Evolutionary conservation across 768 basidiomycete genomes (phyloP), one percentile per base, ranked within the genome.

Genomic region (Kwoniella europaea): DNA sequence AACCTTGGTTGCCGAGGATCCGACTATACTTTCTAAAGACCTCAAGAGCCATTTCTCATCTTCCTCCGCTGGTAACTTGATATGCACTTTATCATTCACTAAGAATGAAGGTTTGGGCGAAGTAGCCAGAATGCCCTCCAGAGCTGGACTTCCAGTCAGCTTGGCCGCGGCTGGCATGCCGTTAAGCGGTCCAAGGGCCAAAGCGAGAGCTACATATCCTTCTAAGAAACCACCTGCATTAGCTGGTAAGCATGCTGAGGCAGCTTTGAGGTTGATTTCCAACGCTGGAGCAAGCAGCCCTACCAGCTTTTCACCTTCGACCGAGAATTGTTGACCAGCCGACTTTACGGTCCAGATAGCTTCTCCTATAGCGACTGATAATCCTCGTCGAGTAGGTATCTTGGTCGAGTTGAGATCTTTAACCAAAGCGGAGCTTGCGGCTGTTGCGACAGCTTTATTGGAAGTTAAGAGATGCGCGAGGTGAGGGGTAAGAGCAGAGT

Each of bases 21-120:
- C 24, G 42, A 82, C 62, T 13, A 84, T 83, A 3, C 86, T 87
- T 65, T 90, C 86, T 10, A 86, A 79, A 0, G 91, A 90, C 42
- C 90, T 87, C 15, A 93, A 84, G 1, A 97, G 83, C 95, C 94
- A 97, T 13, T 74, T 76, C 66, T 92, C 89, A 63, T 86, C 85
- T 16, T 93, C 93, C 2, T 87, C 86, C 0, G 86, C 75, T 7
- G 85, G 84, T 16, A 91, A 73, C 79, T 92, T 93, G 69, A 90
- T 88, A 76, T 93, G 94, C 0, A 92, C 89, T 80, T 92, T 94
- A 64, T 96, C 94, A 88, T 89, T 93, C 15, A 95, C 76, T 52
- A 98, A 82, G 84, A 97, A 97, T 1, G 91, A 90, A 0, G 93
- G 91, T 79, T 93, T 97, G 24, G 87, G 84, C 15, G 85, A 84